Percentiles rank a stretch among this genome's conserved stretches.
Conservation (phyloP, 495 filamentous ascomycete species). For the Trichoderma reesei region DNA sequence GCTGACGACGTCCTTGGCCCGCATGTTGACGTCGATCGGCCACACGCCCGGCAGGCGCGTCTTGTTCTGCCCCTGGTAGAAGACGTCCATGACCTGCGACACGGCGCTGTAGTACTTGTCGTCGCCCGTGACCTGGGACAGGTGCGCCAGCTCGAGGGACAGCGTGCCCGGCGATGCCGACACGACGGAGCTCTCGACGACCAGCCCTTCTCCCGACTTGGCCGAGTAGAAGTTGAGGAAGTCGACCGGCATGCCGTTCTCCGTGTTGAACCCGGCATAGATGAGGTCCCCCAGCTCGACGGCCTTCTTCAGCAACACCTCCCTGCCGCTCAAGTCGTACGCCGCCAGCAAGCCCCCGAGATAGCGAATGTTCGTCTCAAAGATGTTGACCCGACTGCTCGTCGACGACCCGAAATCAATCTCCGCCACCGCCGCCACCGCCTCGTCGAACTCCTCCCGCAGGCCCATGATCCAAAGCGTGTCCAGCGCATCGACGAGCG, state of each 20-base stretch:
- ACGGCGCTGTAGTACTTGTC: constrained; percentile 87
- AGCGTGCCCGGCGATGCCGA: constrained; percentile 42
- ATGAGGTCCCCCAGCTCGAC: constrained; percentile 74
- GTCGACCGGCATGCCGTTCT: constrained; percentile 71
- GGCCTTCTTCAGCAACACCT: constrained; percentile 68
- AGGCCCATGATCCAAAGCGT: constrained; percentile 89
- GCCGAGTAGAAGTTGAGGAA: constrained; percentile 47
- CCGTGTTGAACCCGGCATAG: constrained; percentile 79
- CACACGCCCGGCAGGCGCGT: constrained; percentile 76
- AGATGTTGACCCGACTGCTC: constrained; percentile 56
- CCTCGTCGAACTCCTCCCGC: constrained; percentile 74
- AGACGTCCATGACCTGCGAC: constrained; percentile 65
- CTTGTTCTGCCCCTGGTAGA: constrained; percentile 56
- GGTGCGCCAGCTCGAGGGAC: constrained; percentile 74
- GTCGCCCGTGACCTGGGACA: constrained; percentile 78
- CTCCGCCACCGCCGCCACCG: constrained; percentile 55
- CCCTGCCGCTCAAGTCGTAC: constrained; percentile 64
- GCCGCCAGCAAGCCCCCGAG: constrained; percentile 70
- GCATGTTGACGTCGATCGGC: constrained; percentile 65
- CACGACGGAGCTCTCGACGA: constrained; percentile 23
- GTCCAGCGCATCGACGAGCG: constrained; percentile 77
- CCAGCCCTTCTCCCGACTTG: constrained; percentile 22
- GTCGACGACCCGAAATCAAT: constrained; percentile 66
- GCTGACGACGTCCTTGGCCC: constrained; percentile 20
- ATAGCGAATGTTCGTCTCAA: constrained; percentile 79